Evolutionary conservation across 169 alveolate genomes (phyloP), one percentile per base, ranked within the genome.

Genomic region (Cryptosporidium meleagridis): DNA sequence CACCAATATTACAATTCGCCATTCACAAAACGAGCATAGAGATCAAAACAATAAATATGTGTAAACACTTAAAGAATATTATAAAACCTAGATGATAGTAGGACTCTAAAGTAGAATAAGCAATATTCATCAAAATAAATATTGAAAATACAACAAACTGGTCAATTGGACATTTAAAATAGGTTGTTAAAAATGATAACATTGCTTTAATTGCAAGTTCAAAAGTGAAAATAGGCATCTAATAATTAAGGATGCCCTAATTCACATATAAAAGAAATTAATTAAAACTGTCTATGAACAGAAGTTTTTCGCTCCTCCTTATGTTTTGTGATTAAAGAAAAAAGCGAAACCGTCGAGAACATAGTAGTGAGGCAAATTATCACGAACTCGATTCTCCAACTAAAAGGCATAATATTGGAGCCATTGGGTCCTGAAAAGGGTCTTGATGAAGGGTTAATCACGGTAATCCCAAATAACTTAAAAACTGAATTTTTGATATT

Each of bases 381-480:
- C 14, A 44, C 39, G 18, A 80, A 80, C 68, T 80, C 89, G n/a
- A 80, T 26, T 48, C 67, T 80, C 89, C 89, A 80, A 37, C 68
- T 23, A n/a, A 80, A 65, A 33, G 89, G 89, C 69, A 80, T 61
- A 23, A 96, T 86, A 84, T 92, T 96, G 85, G 95, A 93, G 37
- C 95, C 96, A 9, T 85, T 93, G 68, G 95, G 96, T 31, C 97
- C 97, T 84, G 93, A 85, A 91, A 96, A 95, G 18, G 97, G 96
- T 67, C 92, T 89, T 31, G 97, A 96, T 45, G 94, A 91, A 31
- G 96, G 97, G 39, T 96, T 92, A 52, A 95, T 85, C 1, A 97
- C 84, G 35, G 94, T 62, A 84, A 92, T 35, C 48, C 94, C 95
- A 4, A 95, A 87, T 21, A 96, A 53, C 53, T 95, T 95, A 70